phyloP scores from a whole-genome alignment of 164 flowering plant genomes.

The Taxillus chinensis region DNA sequence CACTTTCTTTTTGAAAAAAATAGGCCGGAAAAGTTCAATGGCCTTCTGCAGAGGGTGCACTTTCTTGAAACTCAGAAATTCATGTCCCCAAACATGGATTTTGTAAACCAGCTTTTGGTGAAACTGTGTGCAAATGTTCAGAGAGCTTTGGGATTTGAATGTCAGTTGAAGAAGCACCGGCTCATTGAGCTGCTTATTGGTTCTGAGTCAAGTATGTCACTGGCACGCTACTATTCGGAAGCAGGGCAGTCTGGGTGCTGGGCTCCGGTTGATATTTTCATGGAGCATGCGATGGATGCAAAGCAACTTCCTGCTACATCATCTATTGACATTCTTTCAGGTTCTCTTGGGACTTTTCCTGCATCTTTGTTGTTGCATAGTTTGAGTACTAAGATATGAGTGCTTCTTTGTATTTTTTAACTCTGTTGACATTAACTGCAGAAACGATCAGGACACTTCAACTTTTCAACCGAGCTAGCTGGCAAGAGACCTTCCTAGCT shows the following conservation, averaged over 20 bases:
- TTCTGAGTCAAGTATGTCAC: constrained; percentile 27
- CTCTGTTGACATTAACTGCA: constrained; percentile 19
- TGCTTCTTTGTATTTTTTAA: not conserved
- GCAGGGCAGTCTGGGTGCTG: constrained; percentile 46
- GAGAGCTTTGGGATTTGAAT: constrained; percentile 28
- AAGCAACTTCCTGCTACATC: constrained; percentile 46
- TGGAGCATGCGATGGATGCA: constrained; percentile 69
- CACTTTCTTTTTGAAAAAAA: constrained; percentile 9
- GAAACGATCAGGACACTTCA: constrained; percentile 49
- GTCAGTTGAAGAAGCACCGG: constrained; percentile 39
- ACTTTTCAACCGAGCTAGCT: constrained; percentile 60
- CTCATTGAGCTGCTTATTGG: constrained; percentile 38
- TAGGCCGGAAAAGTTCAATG: constrained; percentile 55
- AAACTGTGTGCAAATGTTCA: constrained; percentile 34
- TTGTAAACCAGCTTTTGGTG: constrained; percentile 25
- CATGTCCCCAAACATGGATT: constrained; percentile 24
- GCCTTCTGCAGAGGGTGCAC: constrained; percentile 45
- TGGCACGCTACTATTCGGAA: constrained; percentile 24
- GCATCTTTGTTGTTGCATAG: too few species aligned
- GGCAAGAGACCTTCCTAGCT: constrained; percentile 88
- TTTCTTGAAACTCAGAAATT: constrained; percentile 35
- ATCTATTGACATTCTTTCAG: constrained; percentile 41
- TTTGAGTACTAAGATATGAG: too few species aligned
- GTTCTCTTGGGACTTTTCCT: constrained; percentile 13
- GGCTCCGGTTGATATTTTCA: constrained; percentile 53